Evolutionary conservation across 176 grass and related monocot genomes (phyloP), one percentile per base, ranked within the genome.

Genomic region (Puccinellia tenuiflora): DNA sequence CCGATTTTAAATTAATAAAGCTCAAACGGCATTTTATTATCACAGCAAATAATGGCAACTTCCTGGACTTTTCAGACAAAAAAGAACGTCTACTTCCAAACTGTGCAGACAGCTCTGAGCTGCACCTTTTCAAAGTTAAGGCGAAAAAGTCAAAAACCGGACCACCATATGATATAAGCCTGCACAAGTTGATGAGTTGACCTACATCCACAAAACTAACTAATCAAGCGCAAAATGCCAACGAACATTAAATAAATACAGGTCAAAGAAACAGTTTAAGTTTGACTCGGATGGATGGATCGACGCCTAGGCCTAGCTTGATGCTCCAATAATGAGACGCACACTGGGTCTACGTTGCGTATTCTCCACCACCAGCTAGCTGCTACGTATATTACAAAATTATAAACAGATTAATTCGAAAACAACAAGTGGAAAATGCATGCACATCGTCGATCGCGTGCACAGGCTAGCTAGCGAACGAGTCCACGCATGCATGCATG

Each of bases 401-500:
- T 48, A 5, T 62, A 81, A 24, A 68, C 6, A 7, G n/a, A n/a
- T n/a, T 42, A 26, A 71, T 15, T 7, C 6, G 15, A 45, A 79
- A 60, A n/a, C 72, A 89, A 30, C 20, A 81, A 43, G 51, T 46
- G 78, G 62, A 26, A 26, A 61, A 62, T 78, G 40, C 68, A 72
- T 47, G 38, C 38, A 43, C 72, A 37, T 86, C 67, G 78, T 35
- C n/a, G n/a, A n/a, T n/a, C 12, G 37, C 21, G 18, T 10, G 50
- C 57, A 9, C 47, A 69, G 3, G 18, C 16, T 59, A 66, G 20
- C 7, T 5, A n/a, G 10, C 20, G 40, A 82, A 76, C 54, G 8
- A 43, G 78, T 59, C 87, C 70, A 40, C 80, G 40, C 61, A 35
- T 79, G 60, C 83, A 86, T 90, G 88, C 45, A 83, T 47, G 45